Evolutionary conservation across 352 stramenopile genomes (phyloP), one percentile per base, ranked within the genome.

Genomic region (Albugo candida): DNA sequence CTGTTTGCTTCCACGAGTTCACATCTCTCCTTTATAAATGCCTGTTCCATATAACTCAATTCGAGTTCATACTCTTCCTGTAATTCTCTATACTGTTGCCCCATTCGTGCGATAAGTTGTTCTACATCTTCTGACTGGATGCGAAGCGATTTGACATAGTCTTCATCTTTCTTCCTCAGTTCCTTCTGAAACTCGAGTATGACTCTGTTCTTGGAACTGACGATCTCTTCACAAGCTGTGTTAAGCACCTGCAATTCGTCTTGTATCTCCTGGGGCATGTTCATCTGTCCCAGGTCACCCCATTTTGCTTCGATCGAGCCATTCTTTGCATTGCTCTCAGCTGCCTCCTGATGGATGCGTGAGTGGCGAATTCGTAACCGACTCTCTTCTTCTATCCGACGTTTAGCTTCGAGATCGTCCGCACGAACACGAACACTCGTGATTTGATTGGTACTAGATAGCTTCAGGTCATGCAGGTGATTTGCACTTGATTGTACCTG

Each of bases 21-120:
- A 47, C 95, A 79, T 27, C 85, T 76, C 54, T 96, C 89, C 45
- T 86, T 89, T 6, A 95, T 54, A 49, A 95, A 97, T 5, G 86
- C 87, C 41, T 94, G 81, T 52, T 96, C 88, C 59, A 96, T 95
- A 52, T 83, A 65, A 55, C 89, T 82, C 11, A 97, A 66, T 58
- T 96, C 86, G 13, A 81, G 64, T 52, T 96, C 88, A 64, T 97
- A 96, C 64, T 93, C 80, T 42, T 92, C 74, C 56, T 95, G 82
- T 56, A 95, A 76, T 51, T 96, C 78, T n/a, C 71, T 76, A 58
- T 95, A 97, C 54, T 97, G 84, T 34, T 77, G 64, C 13, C 77
- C 67, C 81, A 96, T 96, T 24, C 79, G 67, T 18, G 75, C 62
- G 1, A 97, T 59, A 12, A 97, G 60, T 45, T 85, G 73, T 49